Evolutionary conservation across 2,329 filamentous ascomycete species (phyloP).

Genomic region (Exophiala phaeomuriformis): DNA sequence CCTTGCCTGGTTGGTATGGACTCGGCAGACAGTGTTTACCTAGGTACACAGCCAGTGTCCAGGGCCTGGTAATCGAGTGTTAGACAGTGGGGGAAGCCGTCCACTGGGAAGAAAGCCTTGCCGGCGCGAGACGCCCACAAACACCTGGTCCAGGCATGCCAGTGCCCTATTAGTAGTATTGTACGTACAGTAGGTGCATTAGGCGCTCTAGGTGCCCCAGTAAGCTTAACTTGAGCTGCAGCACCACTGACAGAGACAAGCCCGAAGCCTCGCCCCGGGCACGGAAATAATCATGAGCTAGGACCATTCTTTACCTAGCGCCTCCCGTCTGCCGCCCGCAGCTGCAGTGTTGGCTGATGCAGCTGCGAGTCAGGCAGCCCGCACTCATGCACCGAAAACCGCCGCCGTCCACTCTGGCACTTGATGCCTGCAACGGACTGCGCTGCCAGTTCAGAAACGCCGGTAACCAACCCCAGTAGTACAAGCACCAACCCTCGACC

Average conservation of each 20-base stretch:
- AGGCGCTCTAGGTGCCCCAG: no score
- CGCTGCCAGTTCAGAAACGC: background rate
- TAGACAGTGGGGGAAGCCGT: background rate
- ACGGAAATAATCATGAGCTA: background rate
- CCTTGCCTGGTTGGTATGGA: no score
- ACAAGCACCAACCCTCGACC: no score
- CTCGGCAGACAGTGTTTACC: no score
- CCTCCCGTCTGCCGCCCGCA: background rate
- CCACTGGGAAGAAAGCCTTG: background rate
- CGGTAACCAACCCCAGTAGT: background rate
- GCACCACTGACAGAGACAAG: no score
- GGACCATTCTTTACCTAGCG: conserved; percentile 1
- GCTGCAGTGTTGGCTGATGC: no score
- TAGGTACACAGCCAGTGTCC: no score
- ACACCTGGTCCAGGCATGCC: background rate
- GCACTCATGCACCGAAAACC: no score
- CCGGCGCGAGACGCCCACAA: background rate
- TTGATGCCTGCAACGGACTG: background rate
- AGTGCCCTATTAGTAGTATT: background rate
- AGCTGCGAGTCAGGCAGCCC: no score
- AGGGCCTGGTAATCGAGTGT: background rate
- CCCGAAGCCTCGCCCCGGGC: no score
- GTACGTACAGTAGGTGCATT: no score
- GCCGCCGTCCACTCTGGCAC: background rate
- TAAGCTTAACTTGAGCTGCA: background rate